Base-by-base conservation (phyloP, 305 asterid genomes). In the Rubia occidens region DNA sequence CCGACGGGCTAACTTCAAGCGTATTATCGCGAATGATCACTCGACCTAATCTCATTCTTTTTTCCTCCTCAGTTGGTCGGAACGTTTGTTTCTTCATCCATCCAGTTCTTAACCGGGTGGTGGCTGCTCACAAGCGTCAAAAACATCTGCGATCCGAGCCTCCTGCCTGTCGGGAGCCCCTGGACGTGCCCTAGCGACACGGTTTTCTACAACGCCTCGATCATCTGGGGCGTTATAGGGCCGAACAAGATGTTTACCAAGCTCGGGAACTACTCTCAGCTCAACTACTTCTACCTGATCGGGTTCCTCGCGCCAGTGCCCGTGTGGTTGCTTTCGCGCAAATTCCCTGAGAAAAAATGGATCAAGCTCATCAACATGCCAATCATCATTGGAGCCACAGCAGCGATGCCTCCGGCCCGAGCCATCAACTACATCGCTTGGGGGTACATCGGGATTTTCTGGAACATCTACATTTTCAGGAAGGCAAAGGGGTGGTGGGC, bases 111-210 rank as follows among this genome's bases (percentile, higher is more conserved):
- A 65, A 86, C 95, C 18, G 89, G 90, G 0, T 87, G 95, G 97
- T 91, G 96, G 96, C 90, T 91, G 35, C 84, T 89, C 2, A 78
- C 84, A 0, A 68, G 83, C 5, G 40, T 88, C 0, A 82, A 84
- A 0, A 3, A 82, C 82, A 91, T 91, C 21, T 91, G 97, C 40
- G 71, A 88, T 15, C 71, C 79, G 1, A 20, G 85, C 0, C 71
- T 65, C 6, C 53, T 91, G 47, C 95, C 90, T 0, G 56, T 11
- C 0, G 96, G 96, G 0, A 91, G 97, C 78, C 97, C 93, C 8
- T 89, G 96, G 96, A 87, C 95, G 0, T 91, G 97, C 82, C 94
- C 96, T 1, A 85, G 86, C 0, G 96, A 89, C 59, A 84, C 79
- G 44, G 90, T 89, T 0, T 89, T 89, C 91, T 91, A 83, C 83